These are phyloP conservation scores for Hypoxylon sp. DNA, from an alignment of 2,329 filamentous ascomycete species.

Conservation along the genomic window DNA sequence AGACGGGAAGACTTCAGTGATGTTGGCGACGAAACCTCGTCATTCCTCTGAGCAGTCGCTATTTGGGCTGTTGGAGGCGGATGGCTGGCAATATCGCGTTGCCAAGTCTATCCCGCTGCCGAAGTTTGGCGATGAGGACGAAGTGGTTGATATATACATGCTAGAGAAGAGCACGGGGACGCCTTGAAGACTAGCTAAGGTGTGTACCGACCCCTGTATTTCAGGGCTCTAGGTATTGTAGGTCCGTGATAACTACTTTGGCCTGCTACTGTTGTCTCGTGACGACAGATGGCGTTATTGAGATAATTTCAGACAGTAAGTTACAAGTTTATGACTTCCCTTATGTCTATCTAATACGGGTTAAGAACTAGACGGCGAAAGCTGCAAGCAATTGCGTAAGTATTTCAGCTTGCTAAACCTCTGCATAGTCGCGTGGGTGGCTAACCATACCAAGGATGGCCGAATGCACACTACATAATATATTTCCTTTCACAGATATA, in stretches of 20 bases:
- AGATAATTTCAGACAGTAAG: neutral
- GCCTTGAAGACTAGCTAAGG: neutral
- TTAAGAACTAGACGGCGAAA: too few species aligned
- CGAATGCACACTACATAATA: too few species aligned
- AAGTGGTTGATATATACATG: slow-evolving; percentile 65
- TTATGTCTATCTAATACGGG: too few species aligned
- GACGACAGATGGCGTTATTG: too few species aligned
- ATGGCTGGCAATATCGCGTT: slow-evolving; percentile 60
- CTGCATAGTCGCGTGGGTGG: too few species aligned
- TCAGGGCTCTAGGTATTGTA: neutral
- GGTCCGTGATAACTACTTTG: too few species aligned
- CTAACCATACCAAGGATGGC: too few species aligned
- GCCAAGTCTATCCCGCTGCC: slow-evolving; percentile 59
- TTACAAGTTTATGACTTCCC: too few species aligned
- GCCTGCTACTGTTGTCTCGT: too few species aligned
- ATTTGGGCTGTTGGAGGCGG: slow-evolving; percentile 59
- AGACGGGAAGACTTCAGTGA: slow-evolving; percentile 55
- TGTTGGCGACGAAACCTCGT: slow-evolving; percentile 67
- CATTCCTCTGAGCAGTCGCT: slow-evolving; percentile 64
- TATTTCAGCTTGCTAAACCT: too few species aligned
- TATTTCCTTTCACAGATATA: too few species aligned
- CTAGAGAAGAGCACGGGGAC: slow-evolving; percentile 54
- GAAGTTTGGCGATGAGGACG: slow-evolving; percentile 57
- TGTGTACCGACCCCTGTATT: neutral
- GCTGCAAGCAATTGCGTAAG: too few species aligned